Percentiles rank a stretch among this genome's conserved stretches.
Evolutionary conservation across 139 green algal genomes (phyloP).

Genomic region (Trebouxia sp.): DNA sequence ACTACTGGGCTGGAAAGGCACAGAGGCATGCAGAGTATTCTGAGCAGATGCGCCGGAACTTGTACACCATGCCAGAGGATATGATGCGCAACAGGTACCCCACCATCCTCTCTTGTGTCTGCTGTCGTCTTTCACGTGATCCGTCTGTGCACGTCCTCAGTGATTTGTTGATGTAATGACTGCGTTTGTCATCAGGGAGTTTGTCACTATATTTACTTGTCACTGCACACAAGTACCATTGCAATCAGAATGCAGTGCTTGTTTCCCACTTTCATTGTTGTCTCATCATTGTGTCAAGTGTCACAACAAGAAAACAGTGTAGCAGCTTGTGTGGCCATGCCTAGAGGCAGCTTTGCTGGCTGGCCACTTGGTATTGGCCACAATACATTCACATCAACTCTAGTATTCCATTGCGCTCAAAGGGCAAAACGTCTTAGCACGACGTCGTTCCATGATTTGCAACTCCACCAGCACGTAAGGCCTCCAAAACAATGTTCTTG

Average conservation of each 20-base stretch:
- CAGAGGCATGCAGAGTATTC: conserved; percentile 9
- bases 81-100: conserved; percentile 25
- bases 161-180: background rate
- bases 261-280: background rate
- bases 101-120: background rate
- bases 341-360: too few species aligned
- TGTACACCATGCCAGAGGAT: conserved; percentile 28
- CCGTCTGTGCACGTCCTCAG: background rate
- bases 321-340: background rate
- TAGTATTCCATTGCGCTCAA: too few species aligned
- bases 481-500: too few species aligned
- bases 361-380: too few species aligned
- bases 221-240: background rate
- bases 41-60: conserved; percentile 10
- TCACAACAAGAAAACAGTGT: background rate
- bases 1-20: conserved; percentile 5
- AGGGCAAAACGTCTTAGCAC: too few species aligned
- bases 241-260: background rate
- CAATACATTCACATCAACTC: too few species aligned
- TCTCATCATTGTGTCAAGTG: background rate
- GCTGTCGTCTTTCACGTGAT: background rate
- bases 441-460: too few species aligned
- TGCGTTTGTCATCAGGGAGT: background rate
- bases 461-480: too few species aligned
- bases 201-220: background rate